phyloP scores from a whole-genome alignment of 2,329 filamentous ascomycete genomes.

The Ceratocystis smalleyi region DNA sequence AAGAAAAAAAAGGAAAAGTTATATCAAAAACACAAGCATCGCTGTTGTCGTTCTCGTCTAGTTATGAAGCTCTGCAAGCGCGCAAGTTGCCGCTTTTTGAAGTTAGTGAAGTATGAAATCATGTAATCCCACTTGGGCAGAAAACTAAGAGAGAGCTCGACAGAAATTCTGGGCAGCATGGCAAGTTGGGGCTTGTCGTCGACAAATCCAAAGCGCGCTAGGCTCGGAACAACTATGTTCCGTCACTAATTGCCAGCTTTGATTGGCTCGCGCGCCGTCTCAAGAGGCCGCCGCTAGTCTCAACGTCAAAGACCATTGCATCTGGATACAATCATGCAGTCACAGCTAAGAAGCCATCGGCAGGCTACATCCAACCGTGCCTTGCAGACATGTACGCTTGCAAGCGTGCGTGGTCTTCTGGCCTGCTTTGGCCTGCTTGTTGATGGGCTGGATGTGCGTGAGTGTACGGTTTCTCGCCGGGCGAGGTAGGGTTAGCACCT shows the following conservation, averaged over 20 bases:
- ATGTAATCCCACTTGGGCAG: background rate
- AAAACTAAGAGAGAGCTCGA: background rate
- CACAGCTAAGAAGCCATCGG: no score
- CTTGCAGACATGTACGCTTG: background rate
- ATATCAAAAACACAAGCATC: background rate
- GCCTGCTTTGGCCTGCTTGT: background rate
- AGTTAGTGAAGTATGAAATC: background rate
- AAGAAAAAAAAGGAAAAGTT: background rate
- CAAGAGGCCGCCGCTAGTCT: background rate
- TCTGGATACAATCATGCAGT: background rate
- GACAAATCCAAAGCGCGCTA: constrained; percentile 26
- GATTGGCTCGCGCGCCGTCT: background rate
- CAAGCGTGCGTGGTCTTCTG: no score
- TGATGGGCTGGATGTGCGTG: no score
- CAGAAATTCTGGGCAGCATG: background rate
- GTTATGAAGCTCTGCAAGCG: background rate
- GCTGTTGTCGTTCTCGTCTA: background rate
- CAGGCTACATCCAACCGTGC: background rate
- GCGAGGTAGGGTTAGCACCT: background rate
- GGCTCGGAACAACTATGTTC: constrained; percentile 21
- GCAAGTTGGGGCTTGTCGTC: constrained; percentile 23
- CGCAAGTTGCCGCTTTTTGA: background rate
- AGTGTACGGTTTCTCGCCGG: background rate
- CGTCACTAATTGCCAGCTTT: constrained; percentile 17
- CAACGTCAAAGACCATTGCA: background rate